Base-by-base conservation (phyloP, 2,329 filamentous ascomycete genomes). In the Diaporthe eres region DNA sequence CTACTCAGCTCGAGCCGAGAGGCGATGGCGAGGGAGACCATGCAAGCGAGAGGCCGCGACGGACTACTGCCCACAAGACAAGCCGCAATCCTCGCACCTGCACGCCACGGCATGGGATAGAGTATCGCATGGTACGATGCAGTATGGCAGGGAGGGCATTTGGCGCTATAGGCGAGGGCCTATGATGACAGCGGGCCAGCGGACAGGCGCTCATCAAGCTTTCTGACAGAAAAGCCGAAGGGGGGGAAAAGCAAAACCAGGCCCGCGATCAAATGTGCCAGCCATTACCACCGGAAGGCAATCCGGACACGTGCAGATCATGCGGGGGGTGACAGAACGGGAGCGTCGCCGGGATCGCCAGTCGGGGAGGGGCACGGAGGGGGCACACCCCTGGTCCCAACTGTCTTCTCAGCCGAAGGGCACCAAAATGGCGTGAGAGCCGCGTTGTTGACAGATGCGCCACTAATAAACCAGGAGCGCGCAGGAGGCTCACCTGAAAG, bases 291-390 rank as follows among this genome's bases (percentile, higher is more conserved):
- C 71, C 71, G 71, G 71, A 55, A 73, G 44, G 58, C 25, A 65
- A 65, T 57, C 71, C 71, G 71, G 71, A 55, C 71, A 73, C 71
- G 71, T 73, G 71, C 60, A 51, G 71, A 72, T 65, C 71, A 72
- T 63, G 71, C 71, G 71, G 71, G 71, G 34, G 58, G 5, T 65
- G 71, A 73, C 71, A 65, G 44, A 73, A 73, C 60, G 58, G 71
- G 71, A 65, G 58, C 60, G 47, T 73, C 71, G 37, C 71, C 71
- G 71, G 71, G 71, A 49, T 72, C 37, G 22, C 47, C 37, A 44
- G 49, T 63, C 44, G 58, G 25, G 61, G 47, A 53, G 44, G 47
- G 28, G 34, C 44, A 4, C 34, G 25, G 28, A 34, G 25, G 42
- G 42, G 12, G 31, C 47, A 17, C 47, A 10, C 71, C n/a, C 44